Base-by-base conservation (phyloP, 495 filamentous ascomycete genomes). In the Podospora pseudopauciseta region DNA sequence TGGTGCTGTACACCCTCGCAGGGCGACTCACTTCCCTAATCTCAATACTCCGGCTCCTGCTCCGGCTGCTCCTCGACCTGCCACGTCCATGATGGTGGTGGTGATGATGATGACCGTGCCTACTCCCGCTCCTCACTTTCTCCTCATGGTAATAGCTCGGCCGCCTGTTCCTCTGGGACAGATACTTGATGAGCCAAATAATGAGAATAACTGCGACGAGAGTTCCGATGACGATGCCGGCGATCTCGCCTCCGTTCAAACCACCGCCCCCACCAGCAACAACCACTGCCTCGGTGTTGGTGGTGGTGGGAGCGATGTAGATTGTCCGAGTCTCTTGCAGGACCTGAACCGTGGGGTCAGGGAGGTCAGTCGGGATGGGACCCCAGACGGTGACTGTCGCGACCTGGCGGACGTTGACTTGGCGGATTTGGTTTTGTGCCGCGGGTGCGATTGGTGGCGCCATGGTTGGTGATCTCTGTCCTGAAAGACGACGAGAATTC, bases 91-190 rank as follows among this genome's bases (percentile, higher is more conserved):
- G 32, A 32, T 63, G 61, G 32, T 49, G 28, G 19, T 49, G 30
- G n/a, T 63, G 61, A 23, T 63, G 61, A 23, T 49, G 28, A 32
- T 32, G 30, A 19, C 61, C 19, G 6, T 32, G 28, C 9, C 61
- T 63, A 5, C 61, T 28, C 13, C 61, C 18, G 61, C 34, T 63
- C 28, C 61, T 63, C 61, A 63, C 34, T 4, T 16, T 63, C 15
- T 63, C 61, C 19, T 63, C 61, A 13, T 63, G 61, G 32, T 63
- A 63, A 32, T 63, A 63, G 15, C 61, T 63, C 30, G 61, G 61
- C 61, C 2, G 61, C n/a, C 49, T 63, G 4, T 63, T 32, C 18
- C 30, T 27, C n/a, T 63, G 61, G 3, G 61, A 63, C 16, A 63
- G 32, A n/a, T n/a, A 5, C n/a, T 32, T 28, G 32, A 63, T 63